A percentile compares a stretch with the other conserved stretches of the same genome.
phyloP scores from a whole-genome alignment of 345 rosid species.

The Barbarea vulgaris region DNA sequence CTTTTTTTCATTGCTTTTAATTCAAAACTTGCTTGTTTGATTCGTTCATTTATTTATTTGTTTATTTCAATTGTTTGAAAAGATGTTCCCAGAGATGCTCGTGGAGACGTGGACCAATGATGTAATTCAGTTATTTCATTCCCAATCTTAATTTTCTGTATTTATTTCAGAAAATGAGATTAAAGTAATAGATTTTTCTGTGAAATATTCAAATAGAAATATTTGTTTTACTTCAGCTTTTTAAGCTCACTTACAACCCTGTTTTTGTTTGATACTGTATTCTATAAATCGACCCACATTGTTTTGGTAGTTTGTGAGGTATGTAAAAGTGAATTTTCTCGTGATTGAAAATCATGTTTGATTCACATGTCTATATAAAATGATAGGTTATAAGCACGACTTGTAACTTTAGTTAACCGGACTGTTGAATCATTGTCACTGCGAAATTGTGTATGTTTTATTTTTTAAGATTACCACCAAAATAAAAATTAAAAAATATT shows the following conservation, averaged over 20 bases:
- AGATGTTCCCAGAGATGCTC: constrained; percentile 1
- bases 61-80: background rate
- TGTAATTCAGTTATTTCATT: background rate
- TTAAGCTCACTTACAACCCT: background rate
- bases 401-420: background rate
- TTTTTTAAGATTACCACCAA: background rate
- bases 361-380: background rate
- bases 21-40: background rate
- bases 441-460: background rate
- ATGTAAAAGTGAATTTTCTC: background rate
- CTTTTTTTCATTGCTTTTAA: background rate
- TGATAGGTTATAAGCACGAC: background rate
- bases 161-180: background rate
- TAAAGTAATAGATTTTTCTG: background rate
- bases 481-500: no score
- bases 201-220: background rate
- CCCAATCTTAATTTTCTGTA: background rate
- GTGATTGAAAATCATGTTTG: background rate
- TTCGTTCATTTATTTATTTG: background rate
- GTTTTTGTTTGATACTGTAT: background rate
- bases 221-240: background rate
- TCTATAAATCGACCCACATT: background rate
- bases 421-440: background rate
- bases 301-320: background rate
- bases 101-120: background rate